A percentile compares a stretch with the other conserved stretches of the same genome.
Evolutionary conservation across 2,329 filamentous ascomycete species (phyloP).

Genomic region (Colletotrichum neosansevieriae): DNA sequence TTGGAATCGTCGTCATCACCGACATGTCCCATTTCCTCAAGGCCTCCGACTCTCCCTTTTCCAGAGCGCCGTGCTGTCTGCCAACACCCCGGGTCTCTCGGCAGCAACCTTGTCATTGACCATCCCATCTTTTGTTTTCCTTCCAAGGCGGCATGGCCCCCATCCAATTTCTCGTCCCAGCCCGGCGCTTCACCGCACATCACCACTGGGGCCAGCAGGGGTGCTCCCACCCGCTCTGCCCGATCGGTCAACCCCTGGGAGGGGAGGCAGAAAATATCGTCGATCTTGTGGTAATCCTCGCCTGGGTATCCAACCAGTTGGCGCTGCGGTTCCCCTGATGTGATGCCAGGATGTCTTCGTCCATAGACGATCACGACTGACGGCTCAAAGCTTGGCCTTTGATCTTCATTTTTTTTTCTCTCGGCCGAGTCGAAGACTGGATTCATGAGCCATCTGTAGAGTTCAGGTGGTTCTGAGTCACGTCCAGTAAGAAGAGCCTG

Average conservation of each 20-base stretch:
- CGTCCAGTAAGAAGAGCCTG: not conserved
- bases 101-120: slow-evolving; percentile 13
- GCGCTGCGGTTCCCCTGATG: slow-evolving; percentile 4
- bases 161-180: slow-evolving; percentile 24
- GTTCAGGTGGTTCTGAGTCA: not conserved
- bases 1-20: slow-evolving; percentile 11
- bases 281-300: slow-evolving; percentile 25
- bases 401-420: not conserved
- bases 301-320: slow-evolving; percentile 7
- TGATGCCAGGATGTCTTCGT: slow-evolving; percentile 30
- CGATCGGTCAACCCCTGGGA: slow-evolving; percentile 17
- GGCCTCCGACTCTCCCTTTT: not conserved
- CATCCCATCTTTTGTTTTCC: not conserved
- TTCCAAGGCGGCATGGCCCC: no score
- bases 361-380: slow-evolving; percentile 16
- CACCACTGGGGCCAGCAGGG: slow-evolving; percentile 27
- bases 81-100: slow-evolving; percentile 22
- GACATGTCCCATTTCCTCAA: not conserved
- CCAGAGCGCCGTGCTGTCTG: slow-evolving; percentile 19
- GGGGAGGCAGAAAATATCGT: not conserved
- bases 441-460: not conserved
- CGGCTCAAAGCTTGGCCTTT: slow-evolving; percentile 32
- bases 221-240: slow-evolving; percentile 17
- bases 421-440: slow-evolving; percentile 10
- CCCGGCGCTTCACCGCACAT: slow-evolving; percentile 36